Evolutionary conservation across 164 flowering plant species (phyloP), one percentile per base, ranked within the genome.

Genomic region (Vitis cinerea): DNA sequence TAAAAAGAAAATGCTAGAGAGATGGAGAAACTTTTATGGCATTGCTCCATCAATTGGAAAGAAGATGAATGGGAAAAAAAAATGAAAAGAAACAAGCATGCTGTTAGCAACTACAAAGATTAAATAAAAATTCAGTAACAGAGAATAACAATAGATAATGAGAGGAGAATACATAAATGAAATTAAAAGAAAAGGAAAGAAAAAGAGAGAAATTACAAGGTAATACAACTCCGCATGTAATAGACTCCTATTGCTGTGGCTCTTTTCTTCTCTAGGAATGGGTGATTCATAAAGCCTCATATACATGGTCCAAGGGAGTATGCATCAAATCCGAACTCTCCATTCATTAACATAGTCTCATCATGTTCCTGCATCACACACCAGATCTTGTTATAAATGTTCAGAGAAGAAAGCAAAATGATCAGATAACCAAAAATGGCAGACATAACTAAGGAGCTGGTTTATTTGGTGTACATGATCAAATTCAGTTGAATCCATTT

Each of bases 251-350:
- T 10, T 52, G 9, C n/a, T 63, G 10, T 14, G 51, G 30, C 47
- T 13, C 70, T 23, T 5, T 44, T 11, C 12, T 48, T 37, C 50
- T 61, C 69, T 8, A 44, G 48, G 57, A 44, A 47, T 51, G 52
- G 14, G 10, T 19, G 5, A 29, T 2, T 58, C n/a, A 54, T 52
- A 50, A 8, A 30, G 5, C n/a, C 23, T 77, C 71, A 76, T 14
- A 77, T 60, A 68, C 81, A 76, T 44, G 83, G 74, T 15, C 78
- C 79, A 8, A 72, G 77, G 0, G 79, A 64, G 76, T 74, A 82
- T n/a, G 75, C 73, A 73, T 81, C 86, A 50, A 82, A 72, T 56
- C 75, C 87, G n/a, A 80, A 75, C 50, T 77, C 84, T 27, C 80
- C 83, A 63, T 79, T 82, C 71, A 74, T 54, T 59, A 73, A 13